A percentile compares a stretch with the other conserved stretches of the same genome.
phyloP scores from a whole-genome alignment of 257 asterid species.

The Rehmannia glutinosa region DNA sequence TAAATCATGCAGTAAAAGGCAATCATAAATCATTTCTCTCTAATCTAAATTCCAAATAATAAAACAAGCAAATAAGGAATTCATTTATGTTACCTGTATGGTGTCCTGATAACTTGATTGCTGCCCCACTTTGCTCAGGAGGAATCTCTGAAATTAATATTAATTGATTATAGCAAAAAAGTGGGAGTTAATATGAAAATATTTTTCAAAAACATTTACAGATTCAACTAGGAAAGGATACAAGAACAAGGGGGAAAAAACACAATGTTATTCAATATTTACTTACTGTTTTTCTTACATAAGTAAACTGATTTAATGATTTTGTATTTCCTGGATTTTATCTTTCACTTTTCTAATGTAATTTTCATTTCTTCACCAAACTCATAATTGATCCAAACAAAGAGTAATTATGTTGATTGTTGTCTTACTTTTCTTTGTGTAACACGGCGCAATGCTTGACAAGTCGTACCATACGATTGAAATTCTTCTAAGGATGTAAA shows the following conservation, averaged over 20 bases:
- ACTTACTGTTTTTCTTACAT: too few species aligned
- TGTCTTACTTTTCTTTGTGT: constrained; percentile 41
- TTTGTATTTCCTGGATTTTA: too few species aligned
- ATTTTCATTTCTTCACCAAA: too few species aligned
- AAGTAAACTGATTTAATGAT: too few species aligned
- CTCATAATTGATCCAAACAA: too few species aligned
- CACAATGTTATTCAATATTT: too few species aligned
- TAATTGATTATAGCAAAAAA: background rate
- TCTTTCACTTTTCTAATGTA: too few species aligned
- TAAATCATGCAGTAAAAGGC: background rate
- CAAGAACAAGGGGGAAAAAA: too few species aligned
- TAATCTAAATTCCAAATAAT: too few species aligned
- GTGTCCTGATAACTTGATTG: constrained; percentile 76
- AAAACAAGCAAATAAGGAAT: background rate
- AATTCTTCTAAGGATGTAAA: constrained; percentile 40
- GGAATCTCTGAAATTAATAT: constrained; percentile 28
- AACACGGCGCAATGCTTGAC: constrained; percentile 47
- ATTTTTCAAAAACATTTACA: background rate
- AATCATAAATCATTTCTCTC: too few species aligned
- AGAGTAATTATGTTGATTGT: too few species aligned
- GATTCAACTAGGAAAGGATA: background rate
- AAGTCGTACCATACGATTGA: constrained; percentile 40
- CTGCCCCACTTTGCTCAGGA: constrained; percentile 40
- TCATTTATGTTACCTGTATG: constrained; percentile 38
- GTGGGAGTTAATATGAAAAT: background rate